Percentiles rank a stretch among this genome's conserved stretches.
Evolutionary conservation across 805 yeast genomes (phyloP).

Genomic region (Ogataea minuta): DNA sequence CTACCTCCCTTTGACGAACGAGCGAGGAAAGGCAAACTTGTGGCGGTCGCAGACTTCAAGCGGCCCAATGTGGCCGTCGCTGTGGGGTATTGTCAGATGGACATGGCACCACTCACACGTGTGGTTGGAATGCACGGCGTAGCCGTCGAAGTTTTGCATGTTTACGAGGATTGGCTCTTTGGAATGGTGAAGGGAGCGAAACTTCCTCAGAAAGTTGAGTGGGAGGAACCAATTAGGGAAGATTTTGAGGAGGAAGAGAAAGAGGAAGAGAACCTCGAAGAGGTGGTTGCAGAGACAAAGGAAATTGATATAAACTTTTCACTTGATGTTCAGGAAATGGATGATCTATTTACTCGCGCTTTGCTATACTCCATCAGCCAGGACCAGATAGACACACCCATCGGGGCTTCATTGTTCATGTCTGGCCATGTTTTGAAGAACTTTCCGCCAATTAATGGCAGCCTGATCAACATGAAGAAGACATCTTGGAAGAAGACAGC

Average conservation of each 20-base stretch:
- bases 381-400: conserved; percentile 59
- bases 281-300: conserved; percentile 1
- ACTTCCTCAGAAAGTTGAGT: conserved; percentile 36
- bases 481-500: conserved; percentile 89
- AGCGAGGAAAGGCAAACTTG: conserved; percentile 53
- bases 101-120: conserved; percentile 42
- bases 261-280: conserved; percentile 6
- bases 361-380: conserved; percentile 65
- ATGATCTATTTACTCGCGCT: conserved; percentile 70
- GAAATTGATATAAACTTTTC: neutral
- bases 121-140: conserved; percentile 71
- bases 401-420: conserved; percentile 72
- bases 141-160: conserved; percentile 73
- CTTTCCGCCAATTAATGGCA: conserved; percentile 63
- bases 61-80: conserved; percentile 67
- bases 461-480: conserved; percentile 61
- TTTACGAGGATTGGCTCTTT: conserved; percentile 62
- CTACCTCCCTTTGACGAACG: conserved; percentile 55
- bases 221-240: conserved; percentile 6
- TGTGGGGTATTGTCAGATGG: conserved; percentile 59
- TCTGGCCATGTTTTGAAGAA: conserved; percentile 66
- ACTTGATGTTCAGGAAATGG: conserved; percentile 63
- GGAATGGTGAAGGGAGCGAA: conserved; percentile 45
- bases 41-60: conserved; percentile 64
- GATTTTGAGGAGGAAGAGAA: conserved; percentile 21